Evolutionary conservation across 352 stramenopile species (phyloP).

Genomic region (Pythium coloratum): DNA sequence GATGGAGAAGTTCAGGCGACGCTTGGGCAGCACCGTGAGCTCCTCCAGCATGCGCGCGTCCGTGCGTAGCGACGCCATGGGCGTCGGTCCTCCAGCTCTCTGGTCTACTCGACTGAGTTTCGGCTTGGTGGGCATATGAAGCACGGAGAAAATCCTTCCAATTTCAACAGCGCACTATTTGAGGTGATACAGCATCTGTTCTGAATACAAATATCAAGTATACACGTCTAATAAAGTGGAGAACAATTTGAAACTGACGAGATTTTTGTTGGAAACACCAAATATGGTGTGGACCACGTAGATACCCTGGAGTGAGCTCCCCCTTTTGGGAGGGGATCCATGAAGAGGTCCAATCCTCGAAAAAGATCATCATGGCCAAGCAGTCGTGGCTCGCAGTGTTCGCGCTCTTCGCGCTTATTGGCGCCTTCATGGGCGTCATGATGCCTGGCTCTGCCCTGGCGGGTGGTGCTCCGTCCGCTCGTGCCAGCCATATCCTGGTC

Average conservation of each 20-base stretch:
- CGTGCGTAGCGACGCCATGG: slow-evolving; percentile 9
- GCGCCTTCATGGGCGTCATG: slow-evolving; percentile 37
- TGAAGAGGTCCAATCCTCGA: not conserved
- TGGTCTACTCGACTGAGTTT: not conserved
- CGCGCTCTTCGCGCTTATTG: slow-evolving; percentile 28
- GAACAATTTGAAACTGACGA: slow-evolving; percentile 10
- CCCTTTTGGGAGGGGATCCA: not conserved
- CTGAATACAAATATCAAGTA: slow-evolving; percentile 17
- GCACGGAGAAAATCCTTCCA: slow-evolving; percentile 6
- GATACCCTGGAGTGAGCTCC: not conserved
- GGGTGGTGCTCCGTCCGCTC: slow-evolving; percentile 38
- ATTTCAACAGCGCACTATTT: slow-evolving; percentile 18
- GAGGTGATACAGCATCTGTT: not conserved
- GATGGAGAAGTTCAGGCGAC: slow-evolving; percentile 24
- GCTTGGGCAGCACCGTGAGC: slow-evolving; percentile 17
- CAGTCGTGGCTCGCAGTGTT: slow-evolving; percentile 31
- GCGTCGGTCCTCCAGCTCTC: not conserved
- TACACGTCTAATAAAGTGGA: slow-evolving; percentile 4
- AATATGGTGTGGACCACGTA: not conserved
- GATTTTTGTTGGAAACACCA: not conserved
- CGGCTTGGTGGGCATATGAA: slow-evolving; percentile 4
- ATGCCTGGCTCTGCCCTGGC: slow-evolving; percentile 19
- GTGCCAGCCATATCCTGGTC: slow-evolving; percentile 79
- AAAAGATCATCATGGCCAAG: slow-evolving; percentile 21
- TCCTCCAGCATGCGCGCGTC: not conserved